Conservation (phyloP, 768 basidiomycete species). For the Myochromella boudieri region DNA sequence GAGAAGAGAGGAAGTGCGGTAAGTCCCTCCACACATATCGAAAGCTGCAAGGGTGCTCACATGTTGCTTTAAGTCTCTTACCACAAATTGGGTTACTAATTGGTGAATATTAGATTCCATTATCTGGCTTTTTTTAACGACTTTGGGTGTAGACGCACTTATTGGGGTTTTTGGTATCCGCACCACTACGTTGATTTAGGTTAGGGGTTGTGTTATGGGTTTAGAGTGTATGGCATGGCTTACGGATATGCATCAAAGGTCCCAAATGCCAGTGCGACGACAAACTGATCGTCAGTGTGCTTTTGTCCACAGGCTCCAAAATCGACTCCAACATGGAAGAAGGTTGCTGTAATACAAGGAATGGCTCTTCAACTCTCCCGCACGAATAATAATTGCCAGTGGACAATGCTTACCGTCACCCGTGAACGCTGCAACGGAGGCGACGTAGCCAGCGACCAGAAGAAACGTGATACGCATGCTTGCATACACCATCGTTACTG, state of each 20-base stretch:
- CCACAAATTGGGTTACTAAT: constrained; percentile 19
- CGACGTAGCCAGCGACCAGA: background rate
- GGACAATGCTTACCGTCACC: background rate
- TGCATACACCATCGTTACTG: too few relatives aligned
- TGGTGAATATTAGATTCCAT: background rate
- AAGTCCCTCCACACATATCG: background rate
- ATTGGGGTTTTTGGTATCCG: constrained; percentile 8
- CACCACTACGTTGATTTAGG: constrained; percentile 2
- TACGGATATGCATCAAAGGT: constrained; percentile 15
- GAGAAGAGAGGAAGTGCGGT: too few relatives aligned
- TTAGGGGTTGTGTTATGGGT: background rate
- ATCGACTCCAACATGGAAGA: background rate
- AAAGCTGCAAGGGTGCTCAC: constrained; percentile 4
- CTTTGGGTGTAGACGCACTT: constrained; percentile 1
- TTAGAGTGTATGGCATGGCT: background rate
- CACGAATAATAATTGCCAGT: too few relatives aligned
- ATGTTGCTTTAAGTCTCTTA: constrained; percentile 12
- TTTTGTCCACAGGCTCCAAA: constrained; percentile 15
- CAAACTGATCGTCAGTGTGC: constrained; percentile 8
- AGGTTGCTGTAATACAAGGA: background rate
- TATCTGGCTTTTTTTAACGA: background rate
- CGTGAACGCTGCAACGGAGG: background rate
- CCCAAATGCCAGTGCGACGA: constrained; percentile 13
- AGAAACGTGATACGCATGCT: too few relatives aligned
- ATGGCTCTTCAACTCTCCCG: too few relatives aligned